Evolutionary conservation across 1,139 yeast genomes (phyloP).

Genomic region (Taphrina communis): DNA sequence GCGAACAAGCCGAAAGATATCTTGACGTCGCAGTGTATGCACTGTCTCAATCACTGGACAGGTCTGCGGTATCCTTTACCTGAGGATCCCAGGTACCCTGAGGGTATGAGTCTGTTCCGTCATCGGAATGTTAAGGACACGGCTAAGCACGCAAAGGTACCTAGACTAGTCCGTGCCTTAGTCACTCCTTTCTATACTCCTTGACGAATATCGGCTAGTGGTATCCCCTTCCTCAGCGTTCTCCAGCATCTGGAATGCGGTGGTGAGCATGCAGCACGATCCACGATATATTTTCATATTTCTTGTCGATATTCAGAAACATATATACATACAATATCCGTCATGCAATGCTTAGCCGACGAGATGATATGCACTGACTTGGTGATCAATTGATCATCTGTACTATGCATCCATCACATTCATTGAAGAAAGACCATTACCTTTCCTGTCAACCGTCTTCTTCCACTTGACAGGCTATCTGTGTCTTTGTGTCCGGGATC

Average conservation of each 20-base stretch:
- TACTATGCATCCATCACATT: too few relatives aligned
- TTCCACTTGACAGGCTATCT: too few relatives aligned
- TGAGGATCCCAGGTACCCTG: conserved; percentile 20
- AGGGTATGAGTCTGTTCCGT: conserved; percentile 21
- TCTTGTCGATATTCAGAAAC: too few relatives aligned
- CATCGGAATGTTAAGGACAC: neutral
- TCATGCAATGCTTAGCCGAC: conserved; percentile 6
- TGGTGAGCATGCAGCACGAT: too few relatives aligned
- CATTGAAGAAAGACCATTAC: too few relatives aligned
- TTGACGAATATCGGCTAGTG: neutral
- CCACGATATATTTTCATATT: too few relatives aligned
- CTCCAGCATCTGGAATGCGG: too few relatives aligned
- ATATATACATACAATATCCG: neutral
- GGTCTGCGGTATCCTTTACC: conserved; percentile 23
- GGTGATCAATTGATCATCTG: neutral
- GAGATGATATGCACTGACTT: neutral
- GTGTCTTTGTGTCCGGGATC: neutral
- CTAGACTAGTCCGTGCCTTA: neutral
- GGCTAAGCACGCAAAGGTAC: conserved; percentile 13
- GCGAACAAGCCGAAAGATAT: conserved; percentile 26
- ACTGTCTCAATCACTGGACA: conserved; percentile 18
- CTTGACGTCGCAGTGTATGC: conserved; percentile 21
- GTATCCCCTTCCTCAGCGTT: too few relatives aligned
- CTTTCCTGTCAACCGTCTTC: too few relatives aligned
- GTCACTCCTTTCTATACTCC: conserved; percentile 7